phyloP scores from a whole-genome alignment of 257 asterid species.

The Anisodus acutangulus region DNA sequence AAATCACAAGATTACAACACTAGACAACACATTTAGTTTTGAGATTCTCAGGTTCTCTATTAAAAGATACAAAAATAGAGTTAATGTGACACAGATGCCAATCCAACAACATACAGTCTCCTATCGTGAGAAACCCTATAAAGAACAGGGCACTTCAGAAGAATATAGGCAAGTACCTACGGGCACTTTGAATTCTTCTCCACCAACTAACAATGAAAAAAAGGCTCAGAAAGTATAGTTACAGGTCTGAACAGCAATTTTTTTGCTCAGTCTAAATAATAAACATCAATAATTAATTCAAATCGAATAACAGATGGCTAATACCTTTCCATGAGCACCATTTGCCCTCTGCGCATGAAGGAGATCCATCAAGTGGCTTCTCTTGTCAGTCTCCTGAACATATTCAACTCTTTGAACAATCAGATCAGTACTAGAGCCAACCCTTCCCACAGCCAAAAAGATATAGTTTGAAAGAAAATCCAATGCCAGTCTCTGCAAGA shows the following conservation, averaged over 20 bases:
- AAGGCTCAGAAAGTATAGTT: not conserved
- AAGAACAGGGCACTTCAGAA: constrained; percentile 16
- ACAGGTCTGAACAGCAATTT: not conserved
- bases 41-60: constrained; percentile 20
- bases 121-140: not conserved
- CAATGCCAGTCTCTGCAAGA: constrained; percentile 83
- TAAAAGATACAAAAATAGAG: not conserved
- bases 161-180: constrained; percentile 19
- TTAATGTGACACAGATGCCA: not conserved
- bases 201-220: not conserved
- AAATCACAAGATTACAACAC: not conserved
- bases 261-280: not conserved
- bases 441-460: constrained; percentile 97
- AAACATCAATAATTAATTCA: not conserved
- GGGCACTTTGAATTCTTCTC: not conserved
- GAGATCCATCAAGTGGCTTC: constrained; percentile 98
- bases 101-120: not conserved
- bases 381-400: constrained; percentile 90
- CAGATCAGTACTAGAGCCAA: constrained; percentile 97
- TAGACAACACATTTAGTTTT: constrained; percentile 10
- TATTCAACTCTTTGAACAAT: constrained; percentile 94
- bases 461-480: constrained; percentile 80
- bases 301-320: constrained; percentile 9
- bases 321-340: constrained; percentile 82
- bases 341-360: constrained; percentile 89